A percentile compares a stretch with the other conserved stretches of the same genome.
These are phyloP conservation scores for Colletotrichum agaves DNA, from an alignment of 2,329 filamentous ascomycete genomes.

Conservation along the genomic window DNA sequence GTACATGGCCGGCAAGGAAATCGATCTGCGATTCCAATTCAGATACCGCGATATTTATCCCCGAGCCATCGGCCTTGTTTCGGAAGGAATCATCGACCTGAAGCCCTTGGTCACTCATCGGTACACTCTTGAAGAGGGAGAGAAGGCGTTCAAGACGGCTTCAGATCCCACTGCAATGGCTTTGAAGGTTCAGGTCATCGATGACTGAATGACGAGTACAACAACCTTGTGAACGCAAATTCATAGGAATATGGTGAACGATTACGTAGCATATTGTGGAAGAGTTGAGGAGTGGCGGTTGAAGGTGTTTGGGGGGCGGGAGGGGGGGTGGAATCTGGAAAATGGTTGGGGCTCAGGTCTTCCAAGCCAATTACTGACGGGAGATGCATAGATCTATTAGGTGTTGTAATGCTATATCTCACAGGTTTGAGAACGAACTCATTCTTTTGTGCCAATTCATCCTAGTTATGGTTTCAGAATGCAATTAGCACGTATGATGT, in stretches of 20 bases:
- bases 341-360: no score
- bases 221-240: no score
- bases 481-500: no score
- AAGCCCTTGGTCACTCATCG: conserved; percentile 46
- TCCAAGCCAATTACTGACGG: no score
- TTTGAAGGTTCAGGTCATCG: conserved; percentile 38
- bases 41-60: conserved; percentile 53
- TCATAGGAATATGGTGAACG: not conserved
- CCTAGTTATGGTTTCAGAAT: no score
- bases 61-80: conserved; percentile 52
- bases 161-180: conserved; percentile 29
- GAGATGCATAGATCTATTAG: no score
- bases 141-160: conserved; percentile 43
- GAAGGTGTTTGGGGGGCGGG: no score
- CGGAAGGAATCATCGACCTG: conserved; percentile 43
- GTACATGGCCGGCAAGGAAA: conserved; percentile 44
- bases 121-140: conserved; percentile 46
- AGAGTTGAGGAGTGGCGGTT: no score
- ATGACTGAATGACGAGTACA: conserved; percentile 21
- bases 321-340: no score
- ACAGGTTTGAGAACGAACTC: no score
- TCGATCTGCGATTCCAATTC: conserved; percentile 52
- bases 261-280: not conserved
- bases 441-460: no score
- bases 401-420: no score